Evolutionary conservation across 2,329 filamentous ascomycete species (phyloP).

Genomic region (Penicillium sp.): DNA sequence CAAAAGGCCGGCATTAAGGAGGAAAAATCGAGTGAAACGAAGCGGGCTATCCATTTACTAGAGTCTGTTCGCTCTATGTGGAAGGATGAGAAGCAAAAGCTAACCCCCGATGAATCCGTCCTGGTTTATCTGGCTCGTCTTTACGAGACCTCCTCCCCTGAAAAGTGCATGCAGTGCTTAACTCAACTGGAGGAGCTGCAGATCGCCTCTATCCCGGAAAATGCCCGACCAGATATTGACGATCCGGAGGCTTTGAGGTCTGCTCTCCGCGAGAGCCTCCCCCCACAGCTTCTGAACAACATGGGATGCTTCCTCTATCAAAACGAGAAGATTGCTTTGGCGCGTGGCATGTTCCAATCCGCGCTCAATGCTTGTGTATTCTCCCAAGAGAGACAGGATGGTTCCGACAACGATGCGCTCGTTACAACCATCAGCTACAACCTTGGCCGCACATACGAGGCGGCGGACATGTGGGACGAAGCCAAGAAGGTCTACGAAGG

Average conservation of each 20-base stretch:
- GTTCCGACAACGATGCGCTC: conserved; percentile 83
- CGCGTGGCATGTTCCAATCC: conserved; percentile 88
- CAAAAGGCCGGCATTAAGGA: conserved; percentile 81
- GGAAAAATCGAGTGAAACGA: conserved; percentile 82
- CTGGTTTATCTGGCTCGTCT: conserved; percentile 88
- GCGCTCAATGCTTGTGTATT: conserved; percentile 86
- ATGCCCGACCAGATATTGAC: conserved; percentile 65
- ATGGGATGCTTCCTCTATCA: conserved; percentile 96
- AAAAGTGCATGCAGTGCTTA: conserved; percentile 90
- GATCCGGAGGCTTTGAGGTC: conserved; percentile 62
- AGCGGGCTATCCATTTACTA: conserved; percentile 82
- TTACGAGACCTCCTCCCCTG: conserved; percentile 82
- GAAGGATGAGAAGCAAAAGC: conserved; percentile 89
- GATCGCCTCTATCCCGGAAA: conserved; percentile 73
- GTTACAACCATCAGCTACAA: conserved; percentile 98
- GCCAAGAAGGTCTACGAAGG: conserved; percentile 88
- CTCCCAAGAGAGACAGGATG: conserved; percentile 73
- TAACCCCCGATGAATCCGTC: conserved; percentile 81
- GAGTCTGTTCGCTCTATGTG: conserved; percentile 84
- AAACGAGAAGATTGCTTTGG: conserved; percentile 76
- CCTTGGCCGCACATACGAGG: conserved; percentile 89
- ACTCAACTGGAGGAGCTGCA: conserved; percentile 92
- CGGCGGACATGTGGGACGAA: conserved; percentile 76
- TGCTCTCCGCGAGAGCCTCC: conserved; percentile 75
- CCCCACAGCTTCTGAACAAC: conserved; percentile 93